Evolutionary conservation across 2,329 filamentous ascomycete genomes (phyloP).

Genomic region (Venturia pyrina): DNA sequence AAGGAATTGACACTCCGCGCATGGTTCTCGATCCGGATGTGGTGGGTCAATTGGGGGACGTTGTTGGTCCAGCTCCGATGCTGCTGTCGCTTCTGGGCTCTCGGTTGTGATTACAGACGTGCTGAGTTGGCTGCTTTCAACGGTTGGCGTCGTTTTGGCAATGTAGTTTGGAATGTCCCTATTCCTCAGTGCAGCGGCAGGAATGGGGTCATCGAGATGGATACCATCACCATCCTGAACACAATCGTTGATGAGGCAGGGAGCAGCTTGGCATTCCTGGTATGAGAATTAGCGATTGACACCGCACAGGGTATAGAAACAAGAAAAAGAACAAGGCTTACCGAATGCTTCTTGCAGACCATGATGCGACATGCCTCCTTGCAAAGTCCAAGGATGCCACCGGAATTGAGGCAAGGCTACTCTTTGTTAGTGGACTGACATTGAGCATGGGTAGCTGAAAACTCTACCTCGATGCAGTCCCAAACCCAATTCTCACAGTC

Average conservation of each 20-base stretch:
- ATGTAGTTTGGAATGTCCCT: not conserved
- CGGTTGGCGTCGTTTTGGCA: not conserved
- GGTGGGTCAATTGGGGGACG: too few relatives aligned
- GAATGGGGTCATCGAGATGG: not conserved
- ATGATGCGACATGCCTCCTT: not conserved
- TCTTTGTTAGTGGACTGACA: not conserved
- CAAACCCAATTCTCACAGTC: not conserved
- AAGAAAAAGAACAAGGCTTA: not conserved
- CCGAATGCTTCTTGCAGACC: not conserved
- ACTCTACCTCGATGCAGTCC: not conserved
- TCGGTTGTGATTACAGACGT: not conserved
- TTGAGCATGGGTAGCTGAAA: not conserved
- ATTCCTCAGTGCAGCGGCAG: not conserved
- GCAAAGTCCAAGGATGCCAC: not conserved
- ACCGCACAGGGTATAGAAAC: not conserved
- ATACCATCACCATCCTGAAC: not conserved
- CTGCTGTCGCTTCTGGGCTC: not conserved
- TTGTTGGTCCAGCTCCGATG: not conserved
- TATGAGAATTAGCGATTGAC: not conserved
- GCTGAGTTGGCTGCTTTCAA: not conserved
- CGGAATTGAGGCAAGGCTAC: not conserved
- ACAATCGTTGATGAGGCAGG: not conserved
- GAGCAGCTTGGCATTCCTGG: not conserved
- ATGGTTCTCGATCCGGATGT: not conserved
- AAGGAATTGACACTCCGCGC: not conserved